phyloP scores from a whole-genome alignment of 805 yeast genomes.

The Jamesozyma jinghongensis region DNA sequence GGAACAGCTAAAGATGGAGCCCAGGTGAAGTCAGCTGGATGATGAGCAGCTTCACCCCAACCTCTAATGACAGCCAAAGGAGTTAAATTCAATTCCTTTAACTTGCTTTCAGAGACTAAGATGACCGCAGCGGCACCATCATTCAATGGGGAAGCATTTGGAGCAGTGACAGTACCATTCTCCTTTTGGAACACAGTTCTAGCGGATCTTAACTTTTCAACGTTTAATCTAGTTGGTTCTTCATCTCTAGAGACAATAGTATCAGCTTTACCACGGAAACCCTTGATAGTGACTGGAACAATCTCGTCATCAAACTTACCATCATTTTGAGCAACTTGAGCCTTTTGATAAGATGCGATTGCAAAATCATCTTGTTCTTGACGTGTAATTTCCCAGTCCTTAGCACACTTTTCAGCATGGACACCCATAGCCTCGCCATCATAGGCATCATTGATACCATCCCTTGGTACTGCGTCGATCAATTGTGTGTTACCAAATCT shows the following conservation, averaged over 20 bases:
- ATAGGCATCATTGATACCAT: slow-evolving; percentile 91
- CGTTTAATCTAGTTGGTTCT: slow-evolving; percentile 71
- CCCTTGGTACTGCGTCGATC: slow-evolving; percentile 85
- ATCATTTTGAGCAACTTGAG: slow-evolving; percentile 65
- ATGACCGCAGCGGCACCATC: slow-evolving; percentile 98
- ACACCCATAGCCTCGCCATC: slow-evolving; percentile 88
- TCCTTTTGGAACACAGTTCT: slow-evolving; percentile 93
- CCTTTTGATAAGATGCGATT: slow-evolving; percentile 73
- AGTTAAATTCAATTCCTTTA: slow-evolving; percentile 74
- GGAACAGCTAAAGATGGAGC: slow-evolving; percentile 94
- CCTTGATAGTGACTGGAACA: slow-evolving; percentile 81
- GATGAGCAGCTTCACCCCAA: slow-evolving; percentile 98
- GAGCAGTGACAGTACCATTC: slow-evolving; percentile 93
- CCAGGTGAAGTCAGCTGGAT: slow-evolving; percentile 91
- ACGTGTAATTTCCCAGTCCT: slow-evolving; percentile 66
- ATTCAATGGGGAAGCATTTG: slow-evolving; percentile 91
- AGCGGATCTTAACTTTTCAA: slow-evolving; percentile 65
- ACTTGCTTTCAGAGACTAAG: slow-evolving; percentile 74
- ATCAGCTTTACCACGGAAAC: slow-evolving; percentile 85
- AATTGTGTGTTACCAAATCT: slow-evolving; percentile 76
- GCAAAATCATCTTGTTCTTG: slow-evolving; percentile 89
- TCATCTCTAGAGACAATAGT: slow-evolving; percentile 67
- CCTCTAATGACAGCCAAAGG: slow-evolving; percentile 86
- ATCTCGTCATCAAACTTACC: slow-evolving; percentile 82
- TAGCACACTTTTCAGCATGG: slow-evolving; percentile 94